Base-by-base conservation (phyloP, 1,139 yeast genomes). In the Geotrichum carabidarum region DNA sequence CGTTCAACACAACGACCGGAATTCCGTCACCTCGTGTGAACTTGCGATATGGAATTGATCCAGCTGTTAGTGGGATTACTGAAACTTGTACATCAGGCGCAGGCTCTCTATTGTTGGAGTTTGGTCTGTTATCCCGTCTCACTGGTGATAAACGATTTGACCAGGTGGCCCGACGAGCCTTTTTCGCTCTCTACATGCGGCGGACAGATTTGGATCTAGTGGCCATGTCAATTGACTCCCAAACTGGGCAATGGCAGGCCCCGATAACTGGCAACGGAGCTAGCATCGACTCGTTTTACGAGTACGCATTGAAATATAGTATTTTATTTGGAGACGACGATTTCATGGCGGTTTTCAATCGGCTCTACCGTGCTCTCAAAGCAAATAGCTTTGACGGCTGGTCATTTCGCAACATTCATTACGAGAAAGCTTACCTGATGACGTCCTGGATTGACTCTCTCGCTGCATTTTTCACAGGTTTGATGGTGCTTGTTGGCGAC, bases 61-160 rank as follows among this genome's bases (percentile, higher is more conserved):
- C 57, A 12, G 58, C 73, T 0, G 53, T 60, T 2, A 65, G 67
- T 4, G 56, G 71, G 6, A 61, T 71, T 56, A 64, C 72, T 18
- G 94, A 87, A 59, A 90, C 91, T 8, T 89, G 96, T 65, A 79
- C 90, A 0, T 86, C 96, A 0, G 97, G 96, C 0, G 93, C 90
- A 7, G 84, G 90, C 0, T 83, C 93, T 0, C 87, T 95, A 4
- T 77, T 88, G 55, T 72, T 90, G 48, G 97, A 90, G 67, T 81
- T 90, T 67, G 81, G 91, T 0, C 69, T 90, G 47, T 71, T 91
- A 34, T 86, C 94, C 0, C 73, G 80, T 54, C 73, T 89, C 37
- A 86, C 95, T 0, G 85, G 85, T 1, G 94, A 90, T 65, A 75
- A 80, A 1, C 76, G 80, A 49, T 91, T 86, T 68, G 94, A 85